Evolutionary conservation across 176 grass and related monocot species (phyloP), one percentile per base, ranked within the genome.

Genomic region (Oryza nivara): DNA sequence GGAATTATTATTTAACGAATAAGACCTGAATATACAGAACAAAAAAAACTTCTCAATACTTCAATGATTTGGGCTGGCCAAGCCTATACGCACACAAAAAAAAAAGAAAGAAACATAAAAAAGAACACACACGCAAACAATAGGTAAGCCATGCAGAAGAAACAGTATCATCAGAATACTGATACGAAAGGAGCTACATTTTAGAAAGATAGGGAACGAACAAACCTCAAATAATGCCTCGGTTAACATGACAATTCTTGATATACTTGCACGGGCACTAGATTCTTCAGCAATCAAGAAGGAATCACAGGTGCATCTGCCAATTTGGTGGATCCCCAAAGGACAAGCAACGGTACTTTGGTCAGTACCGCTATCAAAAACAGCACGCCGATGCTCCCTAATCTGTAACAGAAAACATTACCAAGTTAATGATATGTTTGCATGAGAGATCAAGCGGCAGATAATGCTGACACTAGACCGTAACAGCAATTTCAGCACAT

Each of bases 211-310:
- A 49, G 63, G 25, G 72, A 83, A 88, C 72, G 65, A 56, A 87
- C 83, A 88, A 65, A 98, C 96, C 93, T 98, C 96, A 85, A 98
- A 98, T 67, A 98, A 81, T 38, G 96, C 96, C 87, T 98, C 96
- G 34, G 96, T 94, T 88, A 98, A 90, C 91, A 95, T 93, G 49
- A 98, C 93, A 52, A 98, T 98, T 88, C 96, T 91, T 84, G 96
- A 93, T 87, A 98, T 95, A 85, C 96, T 93, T 65, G 91, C 87
- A 47, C 84, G 89, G 26, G 95, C 86, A 73, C 89, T 93, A 82
- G 92, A 92, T 82, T 89, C 92, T 87, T 88, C 92, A 86, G 92
- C 84, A 38, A 90, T 83, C 76, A 92, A 80, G 84, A 98, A 91
- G 68, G 92, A 88, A 93, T 80, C 87, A 67, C 96, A 98, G 11